Evolutionary conservation across 768 basidiomycete genomes (phyloP).

Genomic region (Saitozyma sp.): DNA sequence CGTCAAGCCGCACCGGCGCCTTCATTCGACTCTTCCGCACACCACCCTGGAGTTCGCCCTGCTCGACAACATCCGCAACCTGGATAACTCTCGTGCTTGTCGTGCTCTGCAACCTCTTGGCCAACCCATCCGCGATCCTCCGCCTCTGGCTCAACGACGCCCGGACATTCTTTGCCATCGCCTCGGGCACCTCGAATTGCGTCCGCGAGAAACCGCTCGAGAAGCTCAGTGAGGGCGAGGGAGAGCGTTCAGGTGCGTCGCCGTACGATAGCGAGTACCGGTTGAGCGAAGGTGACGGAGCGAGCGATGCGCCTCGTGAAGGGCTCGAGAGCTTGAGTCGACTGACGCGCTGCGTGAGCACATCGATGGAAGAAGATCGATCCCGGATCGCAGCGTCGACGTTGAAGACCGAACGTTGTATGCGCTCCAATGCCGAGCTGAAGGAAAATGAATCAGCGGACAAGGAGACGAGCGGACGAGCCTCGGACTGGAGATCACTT

Average conservation of each 20-base stretch:
- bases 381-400: conserved; percentile 60
- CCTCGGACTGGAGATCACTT: neutral
- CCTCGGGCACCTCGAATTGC: neutral
- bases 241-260: neutral
- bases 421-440: conserved; percentile 79
- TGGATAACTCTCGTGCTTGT: no score
- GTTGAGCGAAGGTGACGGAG: neutral
- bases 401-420: conserved; percentile 80
- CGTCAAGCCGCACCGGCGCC: no score
- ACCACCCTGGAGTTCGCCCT: no score
- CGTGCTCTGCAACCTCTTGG: no score
- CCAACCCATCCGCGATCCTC: no score
- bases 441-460: neutral
- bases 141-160: neutral
- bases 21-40: no score
- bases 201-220: neutral
- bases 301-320: neutral
- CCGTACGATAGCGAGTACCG: neutral
- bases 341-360: conserved; percentile 45
- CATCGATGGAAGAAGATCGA: conserved; percentile 49
- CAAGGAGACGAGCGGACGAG: neutral
- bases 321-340: conserved; percentile 25
- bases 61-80: no score
- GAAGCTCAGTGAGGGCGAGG: neutral
- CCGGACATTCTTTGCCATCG: neutral